A percentile compares a stretch with the other conserved stretches of the same genome.
Conservation (phyloP, 2,329 filamentous ascomycete species). For the Bretziella fagacearum region DNA sequence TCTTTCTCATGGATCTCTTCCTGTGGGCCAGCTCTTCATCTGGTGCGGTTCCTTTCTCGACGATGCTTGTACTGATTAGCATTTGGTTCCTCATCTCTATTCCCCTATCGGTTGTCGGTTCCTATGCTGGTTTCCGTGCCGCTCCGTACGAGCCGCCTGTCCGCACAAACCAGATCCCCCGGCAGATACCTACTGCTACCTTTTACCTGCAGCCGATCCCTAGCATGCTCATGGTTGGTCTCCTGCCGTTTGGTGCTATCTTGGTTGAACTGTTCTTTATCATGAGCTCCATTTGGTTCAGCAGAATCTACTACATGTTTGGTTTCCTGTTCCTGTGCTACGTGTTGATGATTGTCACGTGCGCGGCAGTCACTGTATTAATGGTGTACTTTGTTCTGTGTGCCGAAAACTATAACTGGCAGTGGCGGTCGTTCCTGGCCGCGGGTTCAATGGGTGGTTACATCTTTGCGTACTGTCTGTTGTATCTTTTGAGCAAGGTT, state of each 20-base stretch:
- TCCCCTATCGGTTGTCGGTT: slow-evolving; percentile 74
- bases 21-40: slow-evolving; percentile 87
- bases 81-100: slow-evolving; percentile 98
- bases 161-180: slow-evolving; percentile 92
- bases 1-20: slow-evolving; percentile 92
- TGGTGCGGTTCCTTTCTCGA: slow-evolving; percentile 87
- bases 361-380: slow-evolving; percentile 76
- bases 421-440: slow-evolving; percentile 87
- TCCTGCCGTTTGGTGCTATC: slow-evolving; percentile 89
- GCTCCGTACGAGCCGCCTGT: slow-evolving; percentile 59
- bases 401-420: slow-evolving; percentile 96
- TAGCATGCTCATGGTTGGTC: slow-evolving; percentile 78
- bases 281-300: slow-evolving; percentile 98
- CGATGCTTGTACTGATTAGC: slow-evolving; percentile 80
- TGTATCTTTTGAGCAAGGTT: slow-evolving; percentile 81
- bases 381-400: slow-evolving; percentile 95
- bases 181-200: slow-evolving; percentile 74
- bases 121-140: slow-evolving; percentile 82
- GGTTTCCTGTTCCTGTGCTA: slow-evolving; percentile 97
- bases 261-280: slow-evolving; percentile 99
- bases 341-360: slow-evolving; percentile 90
- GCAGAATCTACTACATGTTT: slow-evolving; percentile 99
- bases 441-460: slow-evolving; percentile 82
- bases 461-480: slow-evolving; percentile 76
- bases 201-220: slow-evolving; percentile 77